Evolutionary conservation across 2,329 filamentous ascomycete genomes (phyloP).

Genomic region (Endothia cerciana): DNA sequence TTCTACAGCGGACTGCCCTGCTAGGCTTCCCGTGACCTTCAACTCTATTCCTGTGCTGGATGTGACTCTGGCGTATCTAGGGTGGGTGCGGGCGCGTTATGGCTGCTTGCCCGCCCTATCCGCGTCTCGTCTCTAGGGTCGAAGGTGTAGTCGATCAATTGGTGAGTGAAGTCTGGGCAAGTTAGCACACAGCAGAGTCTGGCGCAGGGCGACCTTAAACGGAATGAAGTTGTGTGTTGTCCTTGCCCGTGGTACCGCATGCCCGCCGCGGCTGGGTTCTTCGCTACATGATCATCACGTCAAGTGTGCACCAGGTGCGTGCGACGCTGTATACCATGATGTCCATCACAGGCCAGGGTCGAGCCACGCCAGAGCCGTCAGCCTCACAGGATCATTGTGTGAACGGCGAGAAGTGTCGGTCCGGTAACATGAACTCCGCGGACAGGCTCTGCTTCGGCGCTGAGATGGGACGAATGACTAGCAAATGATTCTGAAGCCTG

Average conservation of each 20-base stretch:
- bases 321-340: neutral
- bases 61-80: neutral
- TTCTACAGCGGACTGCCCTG: conserved; percentile 4
- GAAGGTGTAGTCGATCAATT: neutral
- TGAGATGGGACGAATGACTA: neutral
- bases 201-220: neutral
- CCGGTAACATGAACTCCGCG: neutral
- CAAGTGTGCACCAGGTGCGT: neutral
- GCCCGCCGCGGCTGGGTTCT: neutral
- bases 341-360: neutral
- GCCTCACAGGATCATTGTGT: neutral
- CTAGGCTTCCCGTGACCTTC: neutral
- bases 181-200: neutral
- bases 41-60: neutral
- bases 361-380: neutral
- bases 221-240: neutral
- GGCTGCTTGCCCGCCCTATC: neutral
- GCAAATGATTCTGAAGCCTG: neutral
- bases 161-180: neutral
- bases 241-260: neutral
- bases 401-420: neutral
- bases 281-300: neutral
- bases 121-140: neutral
- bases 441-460: neutral
- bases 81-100: neutral